Evolutionary conservation across 179 eudicot genomes (phyloP), one percentile per base, ranked within the genome.

Genomic region (Beta lomatogona): DNA sequence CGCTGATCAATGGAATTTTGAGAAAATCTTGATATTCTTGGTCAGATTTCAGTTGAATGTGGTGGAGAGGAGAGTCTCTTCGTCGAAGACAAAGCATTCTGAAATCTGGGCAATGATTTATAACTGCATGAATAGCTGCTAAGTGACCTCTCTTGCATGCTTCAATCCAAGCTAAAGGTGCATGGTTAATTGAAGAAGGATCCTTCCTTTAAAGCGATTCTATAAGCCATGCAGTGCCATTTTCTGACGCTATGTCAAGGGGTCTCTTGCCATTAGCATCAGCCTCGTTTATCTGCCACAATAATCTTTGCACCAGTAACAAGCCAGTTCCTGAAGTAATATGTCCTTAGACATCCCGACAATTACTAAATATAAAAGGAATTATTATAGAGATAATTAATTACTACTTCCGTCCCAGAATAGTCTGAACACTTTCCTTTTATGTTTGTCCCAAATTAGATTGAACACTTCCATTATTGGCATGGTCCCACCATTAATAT

Each of bases 31-130:
- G 41, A 22, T 78, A 82, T 22, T 82, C 44, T 54, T 66, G 55
- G 71, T 72, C 64, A 74, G 19, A 22, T 53, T 9, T 0, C 0
- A 52, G 57, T 44, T 54, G n/a, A 19, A 82, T 58, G 70, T 65
- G 78, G 69, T 82, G 85, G 0, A 82, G 15, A 4, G 85, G 85
- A 18, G 82, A 72, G 36, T 78, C 71, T 41, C 7, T 67, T n/a
- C 50, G 8, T 11, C 65, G 52, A 46, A 53, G 61, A 14, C 85
- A 82, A 5, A 78, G 19, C 10, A 54, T 54, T 22, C 69, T 73
- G 61, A 78, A 73, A 60, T 82, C 64, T 1, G 69, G 21, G 50
- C 79, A 72, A 13, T 77, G 8, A 2, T 77, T 19, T 21, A 19
- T 63, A 1, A 60, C 28, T 8, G 60, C 36, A 6, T 60, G 55